Evolutionary conservation across 352 stramenopile genomes (phyloP).

Genomic region (Thalassiosira sp.): DNA sequence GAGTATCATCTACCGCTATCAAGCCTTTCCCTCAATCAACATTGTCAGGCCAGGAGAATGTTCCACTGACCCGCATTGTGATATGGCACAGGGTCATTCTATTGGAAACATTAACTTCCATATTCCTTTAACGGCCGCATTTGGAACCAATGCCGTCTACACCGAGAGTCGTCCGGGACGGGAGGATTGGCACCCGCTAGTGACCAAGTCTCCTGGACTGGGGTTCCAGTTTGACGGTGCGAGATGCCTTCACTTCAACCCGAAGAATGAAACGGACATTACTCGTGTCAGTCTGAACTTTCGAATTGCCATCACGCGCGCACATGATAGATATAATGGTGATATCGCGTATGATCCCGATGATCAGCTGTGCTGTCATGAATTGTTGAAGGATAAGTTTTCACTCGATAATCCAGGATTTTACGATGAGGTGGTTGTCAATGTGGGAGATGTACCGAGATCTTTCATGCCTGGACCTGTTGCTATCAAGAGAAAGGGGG

Average conservation of each 20-base stretch:
- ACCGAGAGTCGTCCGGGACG: constrained; percentile 67
- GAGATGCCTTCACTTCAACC: constrained; percentile 69
- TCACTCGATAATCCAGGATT: constrained; percentile 52
- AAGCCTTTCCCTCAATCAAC: constrained; percentile 72
- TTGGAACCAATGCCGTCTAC: constrained; percentile 69
- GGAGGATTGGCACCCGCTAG: constrained; percentile 72
- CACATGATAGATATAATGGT: neutral
- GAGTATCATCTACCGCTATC: constrained; percentile 67
- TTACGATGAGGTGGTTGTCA: constrained; percentile 78
- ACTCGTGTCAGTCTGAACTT: constrained; percentile 74
- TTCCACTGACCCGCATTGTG: constrained; percentile 62
- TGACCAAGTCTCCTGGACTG: constrained; percentile 61
- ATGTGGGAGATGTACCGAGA: constrained; percentile 38
- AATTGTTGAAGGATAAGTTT: constrained; percentile 62
- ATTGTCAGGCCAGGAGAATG: constrained; percentile 64
- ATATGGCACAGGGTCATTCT: constrained; percentile 58
- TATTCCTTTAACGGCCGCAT: constrained; percentile 67
- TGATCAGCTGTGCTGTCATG: constrained; percentile 51
- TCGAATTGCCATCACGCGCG: constrained; percentile 61
- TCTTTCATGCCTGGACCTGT: constrained; percentile 47
- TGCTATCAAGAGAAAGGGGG: constrained; percentile 39
- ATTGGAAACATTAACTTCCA: constrained; percentile 75
- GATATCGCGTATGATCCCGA: constrained; percentile 44
- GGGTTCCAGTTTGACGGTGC: constrained; percentile 75
- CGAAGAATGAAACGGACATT: constrained; percentile 66